Evolutionary conservation across 2,329 filamentous ascomycete species (phyloP), one percentile per base, ranked within the genome.

Genomic region (Zasmidium cellare): DNA sequence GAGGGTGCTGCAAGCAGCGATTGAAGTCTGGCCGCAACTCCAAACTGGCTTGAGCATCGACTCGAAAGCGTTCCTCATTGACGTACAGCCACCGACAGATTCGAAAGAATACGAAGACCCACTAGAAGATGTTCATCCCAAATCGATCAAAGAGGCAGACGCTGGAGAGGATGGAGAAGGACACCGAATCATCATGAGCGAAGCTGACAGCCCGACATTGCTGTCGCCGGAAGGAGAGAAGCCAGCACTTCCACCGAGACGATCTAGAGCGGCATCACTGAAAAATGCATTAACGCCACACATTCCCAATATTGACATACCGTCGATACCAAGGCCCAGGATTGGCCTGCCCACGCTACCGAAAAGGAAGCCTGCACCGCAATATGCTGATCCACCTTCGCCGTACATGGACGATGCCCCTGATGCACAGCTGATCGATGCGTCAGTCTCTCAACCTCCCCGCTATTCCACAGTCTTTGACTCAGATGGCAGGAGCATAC

Each of bases 91-190:
- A 1, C 78, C 79, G 1, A 53, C 60, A 12, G 69, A 76, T 44
- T 63, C 69, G 25, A 69, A 68, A 25, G 77, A 81, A 5, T 81
- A 80, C 69, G 79, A 82, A 50, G 79, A 82, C 64, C 78, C 79
- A 2, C 65, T 79, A 1, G 74, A 78, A 51, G 65, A 69, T 61
- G 57, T 53, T 35, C 45, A 58, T 22, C 56, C 51, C 46, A 59
- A 54, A 55, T 23, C 50, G 46, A 47, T 51, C 22, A 59, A 46
- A 2, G 64, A 65, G 14, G 67, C 72, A 14, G 64, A 65, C 20
- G 57, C 56, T 16, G 57, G 52, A 20, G 59, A 65, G 48, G 57
- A 60, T 11, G 58, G 61, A 22, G 74, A 77, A 53, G 64, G 68
- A 2, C 77, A 75, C 44, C 74, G 76, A 35, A 80, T 80, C 41